phyloP scores from a whole-genome alignment of 2,329 filamentous ascomycete species.

The Phyllosticta paracitricarpa region DNA sequence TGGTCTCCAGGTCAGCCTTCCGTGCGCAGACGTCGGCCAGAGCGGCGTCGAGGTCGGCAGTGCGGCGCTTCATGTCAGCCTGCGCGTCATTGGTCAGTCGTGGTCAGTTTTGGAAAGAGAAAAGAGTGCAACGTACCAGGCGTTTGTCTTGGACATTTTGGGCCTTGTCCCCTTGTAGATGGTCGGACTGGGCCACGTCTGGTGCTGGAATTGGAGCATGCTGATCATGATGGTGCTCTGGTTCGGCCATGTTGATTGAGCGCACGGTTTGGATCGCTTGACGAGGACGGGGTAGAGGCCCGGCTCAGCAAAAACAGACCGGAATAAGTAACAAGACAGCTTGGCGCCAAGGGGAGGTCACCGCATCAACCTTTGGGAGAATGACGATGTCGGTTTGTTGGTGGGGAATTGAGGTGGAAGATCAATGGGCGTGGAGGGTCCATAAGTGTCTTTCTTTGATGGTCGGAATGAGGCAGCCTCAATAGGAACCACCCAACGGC shows the following conservation, averaged over 20 bases:
- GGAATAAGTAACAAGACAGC: background rate
- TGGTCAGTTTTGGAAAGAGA: background rate
- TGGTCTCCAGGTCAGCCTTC: conserved; percentile 25
- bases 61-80: background rate
- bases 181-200: background rate
- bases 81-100: conserved; percentile 3
- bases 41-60: conserved; percentile 28
- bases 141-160: background rate
- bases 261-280: background rate
- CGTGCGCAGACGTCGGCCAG: conserved; percentile 37
- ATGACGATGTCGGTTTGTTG: background rate
- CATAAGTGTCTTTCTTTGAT: background rate
- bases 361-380: background rate
- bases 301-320: background rate
- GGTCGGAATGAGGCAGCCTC: background rate
- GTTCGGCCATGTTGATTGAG: background rate
- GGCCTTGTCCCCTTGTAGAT: background rate
- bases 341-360: background rate
- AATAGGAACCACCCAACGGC: background rate
- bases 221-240: background rate
- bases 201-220: background rate
- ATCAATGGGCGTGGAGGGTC: too few relatives aligned
- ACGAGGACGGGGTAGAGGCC: background rate
- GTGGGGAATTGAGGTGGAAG: background rate
- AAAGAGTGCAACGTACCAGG: conserved; percentile 1